Base-by-base conservation (phyloP, 768 basidiomycete species). In the Holtermannia corniformis region DNA sequence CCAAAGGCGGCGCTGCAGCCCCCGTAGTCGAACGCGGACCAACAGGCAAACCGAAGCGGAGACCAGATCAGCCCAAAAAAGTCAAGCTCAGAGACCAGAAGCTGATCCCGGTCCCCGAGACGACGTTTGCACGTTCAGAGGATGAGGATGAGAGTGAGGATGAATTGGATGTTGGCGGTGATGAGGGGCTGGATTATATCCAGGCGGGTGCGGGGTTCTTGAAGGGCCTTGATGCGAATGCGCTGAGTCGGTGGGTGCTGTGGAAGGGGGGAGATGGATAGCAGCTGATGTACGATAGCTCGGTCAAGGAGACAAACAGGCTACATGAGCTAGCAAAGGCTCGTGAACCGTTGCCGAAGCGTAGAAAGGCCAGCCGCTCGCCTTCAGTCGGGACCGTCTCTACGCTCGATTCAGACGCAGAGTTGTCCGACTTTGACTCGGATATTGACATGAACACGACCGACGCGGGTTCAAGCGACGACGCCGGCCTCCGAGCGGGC, bases 291-390 rank as follows among this genome's bases (percentile, higher is more conserved):
- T 47, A 51, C 41, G 22, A 12, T 37, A 92, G 87, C 81, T 90
- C 86, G 64, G 87, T 87, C 73, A 86, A 84, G 60, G 88, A 87
- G 71, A 86, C 81, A 0, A 77, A 82, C 50, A 77, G 84, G 49
- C 70, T 91, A 53, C 84, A 82, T 65, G 80, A 77, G 51, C 70
- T 86, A 25, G 74, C 78, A 54, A 87, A 83, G 68, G 22, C 57
- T 11, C 44, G 51, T 13, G 65, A 70, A 43, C 63, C 62, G 81
- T 83, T 20, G 61, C 76, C 52, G 72, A 76, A 54, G 75, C 65
- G 24, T 70, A 74, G 19, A 73, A 76, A 44, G 11, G 50, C 82
- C 83, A 64, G 79, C 81, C 47, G 57, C 23, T 26, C 56, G 14
- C 55, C 58, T 14, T 50, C 54, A 2, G 46, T 56, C 22, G 62